Evolutionary conservation across 768 basidiomycete species (phyloP).

Genomic region (Dentipellis fragilis): DNA sequence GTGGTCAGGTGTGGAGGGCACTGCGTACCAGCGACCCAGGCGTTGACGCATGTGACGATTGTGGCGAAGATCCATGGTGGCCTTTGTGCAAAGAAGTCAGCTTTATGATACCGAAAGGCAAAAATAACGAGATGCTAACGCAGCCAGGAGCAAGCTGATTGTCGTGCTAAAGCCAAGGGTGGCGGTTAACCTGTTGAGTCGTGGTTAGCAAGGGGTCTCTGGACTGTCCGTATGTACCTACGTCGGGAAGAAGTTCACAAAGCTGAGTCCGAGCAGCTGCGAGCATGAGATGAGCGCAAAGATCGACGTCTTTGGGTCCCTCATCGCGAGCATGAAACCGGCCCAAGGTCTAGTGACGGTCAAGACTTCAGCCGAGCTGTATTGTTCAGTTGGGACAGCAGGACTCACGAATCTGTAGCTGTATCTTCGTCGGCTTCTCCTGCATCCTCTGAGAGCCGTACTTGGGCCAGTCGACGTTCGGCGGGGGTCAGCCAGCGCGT

Average conservation of each 20-base stretch:
- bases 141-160: slow-evolving; percentile 46
- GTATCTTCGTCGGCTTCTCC: slow-evolving; percentile 59
- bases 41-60: slow-evolving; percentile 38
- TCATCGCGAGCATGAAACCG: slow-evolving; percentile 47
- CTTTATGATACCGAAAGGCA: background rate
- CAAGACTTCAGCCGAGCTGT: no score
- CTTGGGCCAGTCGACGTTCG: slow-evolving; percentile 51
- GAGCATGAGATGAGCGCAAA: slow-evolving; percentile 43
- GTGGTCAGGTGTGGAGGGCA: background rate
- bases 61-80: slow-evolving; percentile 57
- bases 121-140: slow-evolving; percentile 24
- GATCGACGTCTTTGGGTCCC: slow-evolving; percentile 42
- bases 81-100: slow-evolving; percentile 19
- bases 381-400: no score
- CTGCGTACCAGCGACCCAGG: slow-evolving; percentile 41
- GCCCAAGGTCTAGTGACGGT: slow-evolving; percentile 28
- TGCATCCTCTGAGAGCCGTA: slow-evolving; percentile 56
- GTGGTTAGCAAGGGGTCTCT: background rate
- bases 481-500: slow-evolving; percentile 45
- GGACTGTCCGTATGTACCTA: slow-evolving; percentile 15
- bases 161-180: slow-evolving; percentile 56
- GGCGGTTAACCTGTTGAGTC: slow-evolving; percentile 32
- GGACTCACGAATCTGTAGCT: slow-evolving; percentile 43
- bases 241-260: slow-evolving; percentile 53
- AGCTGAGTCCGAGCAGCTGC: slow-evolving; percentile 46